A percentile compares a stretch with the other conserved stretches of the same genome.
Conservation (phyloP, 1,284 basidiomycete species). For the Leccinum ponderosum region DNA sequence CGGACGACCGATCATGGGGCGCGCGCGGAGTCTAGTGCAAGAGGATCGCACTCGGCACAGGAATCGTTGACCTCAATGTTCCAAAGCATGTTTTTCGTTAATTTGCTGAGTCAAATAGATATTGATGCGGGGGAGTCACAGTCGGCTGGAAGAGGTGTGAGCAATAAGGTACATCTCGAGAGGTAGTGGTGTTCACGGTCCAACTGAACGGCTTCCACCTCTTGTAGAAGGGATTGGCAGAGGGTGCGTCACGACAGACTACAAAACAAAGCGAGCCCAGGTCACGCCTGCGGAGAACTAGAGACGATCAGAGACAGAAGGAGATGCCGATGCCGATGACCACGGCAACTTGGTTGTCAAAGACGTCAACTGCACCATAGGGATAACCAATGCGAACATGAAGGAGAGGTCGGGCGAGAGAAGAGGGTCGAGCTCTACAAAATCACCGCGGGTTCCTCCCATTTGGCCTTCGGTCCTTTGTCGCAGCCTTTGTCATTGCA, state of each 20-base stretch:
- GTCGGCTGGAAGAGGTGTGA: no score
- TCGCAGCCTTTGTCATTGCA: constrained; percentile 70
- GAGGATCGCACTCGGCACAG: constrained; percentile 79
- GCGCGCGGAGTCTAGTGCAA: constrained; percentile 64
- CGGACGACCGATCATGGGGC: constrained; percentile 77
- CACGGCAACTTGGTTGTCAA: constrained; percentile 81
- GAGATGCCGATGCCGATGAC: constrained; percentile 68
- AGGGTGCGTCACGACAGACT: no score
- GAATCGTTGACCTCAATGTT: constrained; percentile 88
- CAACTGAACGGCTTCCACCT: constrained; percentile 69
- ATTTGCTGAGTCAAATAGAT: constrained; percentile 88
- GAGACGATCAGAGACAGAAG: background rate
- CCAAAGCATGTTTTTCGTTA: constrained; percentile 79
- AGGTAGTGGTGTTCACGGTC: no score
- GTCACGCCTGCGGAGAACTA: constrained; percentile 53
- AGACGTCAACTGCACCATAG: constrained; percentile 89
- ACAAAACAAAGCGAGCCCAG: no score
- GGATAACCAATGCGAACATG: constrained; percentile 82
- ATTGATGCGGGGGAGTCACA: constrained; percentile 70
- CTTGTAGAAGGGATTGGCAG: constrained; percentile 78
- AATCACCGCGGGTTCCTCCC: constrained; percentile 49
- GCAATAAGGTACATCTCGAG: no score
- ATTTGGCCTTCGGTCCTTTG: constrained; percentile 49
- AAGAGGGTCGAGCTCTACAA: constrained; percentile 68
- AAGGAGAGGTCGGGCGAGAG: constrained; percentile 56